Conservation (phyloP, 129 eudicot species). For the Artemisia tridentata region DNA sequence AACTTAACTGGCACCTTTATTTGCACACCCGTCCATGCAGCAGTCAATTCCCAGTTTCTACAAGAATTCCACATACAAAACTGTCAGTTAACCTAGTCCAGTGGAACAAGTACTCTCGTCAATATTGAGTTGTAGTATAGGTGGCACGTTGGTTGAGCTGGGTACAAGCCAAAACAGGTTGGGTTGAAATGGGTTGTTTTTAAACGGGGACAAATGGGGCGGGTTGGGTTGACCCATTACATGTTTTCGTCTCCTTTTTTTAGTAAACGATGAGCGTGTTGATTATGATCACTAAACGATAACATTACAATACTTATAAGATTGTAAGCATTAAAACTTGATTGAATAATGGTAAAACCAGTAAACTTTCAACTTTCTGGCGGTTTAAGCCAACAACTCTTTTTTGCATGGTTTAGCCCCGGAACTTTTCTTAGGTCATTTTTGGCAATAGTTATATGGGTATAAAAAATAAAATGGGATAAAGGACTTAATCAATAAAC, state of each 20-base stretch:
- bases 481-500: too few species aligned
- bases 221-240: background rate
- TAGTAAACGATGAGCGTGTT: background rate
- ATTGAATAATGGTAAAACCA: too few species aligned
- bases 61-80: slow-evolving; percentile 4
- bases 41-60: slow-evolving; percentile 83
- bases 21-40: slow-evolving; percentile 69
- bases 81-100: background rate
- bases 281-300: background rate
- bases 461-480: too few species aligned
- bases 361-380: too few species aligned
- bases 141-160: background rate
- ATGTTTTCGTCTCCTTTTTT: background rate
- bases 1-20: slow-evolving; percentile 84
- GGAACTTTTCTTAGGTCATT: too few species aligned
- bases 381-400: too few species aligned
- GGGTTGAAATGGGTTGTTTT: background rate
- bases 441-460: too few species aligned
- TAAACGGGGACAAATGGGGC: background rate
- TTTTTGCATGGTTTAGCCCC: too few species aligned
- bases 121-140: background rate
- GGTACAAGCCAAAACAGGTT: background rate
- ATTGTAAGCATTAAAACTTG: background rate
- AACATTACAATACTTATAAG: background rate
- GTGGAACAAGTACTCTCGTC: background rate